These are phyloP conservation scores for Zygoascus biomembranicola DNA, from an alignment of 805 yeast species.

Conservation along the genomic window DNA sequence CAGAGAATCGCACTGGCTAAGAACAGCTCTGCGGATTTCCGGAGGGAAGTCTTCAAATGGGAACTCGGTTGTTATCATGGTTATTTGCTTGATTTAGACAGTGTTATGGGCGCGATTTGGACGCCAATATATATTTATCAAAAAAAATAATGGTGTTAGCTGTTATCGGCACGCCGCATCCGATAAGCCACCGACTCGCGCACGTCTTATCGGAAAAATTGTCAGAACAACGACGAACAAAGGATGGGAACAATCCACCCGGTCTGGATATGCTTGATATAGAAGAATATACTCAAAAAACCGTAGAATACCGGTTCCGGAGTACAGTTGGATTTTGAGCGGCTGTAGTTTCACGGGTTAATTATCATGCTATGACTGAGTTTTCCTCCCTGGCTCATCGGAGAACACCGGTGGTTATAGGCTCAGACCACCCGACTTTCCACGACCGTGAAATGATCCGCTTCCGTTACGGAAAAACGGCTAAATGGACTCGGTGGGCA, in stretches of 20 bases:
- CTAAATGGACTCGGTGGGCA: neutral
- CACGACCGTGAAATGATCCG: neutral
- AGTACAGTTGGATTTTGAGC: too few species aligned
- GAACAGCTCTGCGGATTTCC: constrained; percentile 6
- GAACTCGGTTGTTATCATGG: neutral
- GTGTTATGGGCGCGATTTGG: too few species aligned
- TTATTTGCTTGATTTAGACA: neutral
- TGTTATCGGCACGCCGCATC: neutral
- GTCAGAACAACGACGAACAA: too few species aligned
- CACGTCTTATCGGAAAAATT: neutral
- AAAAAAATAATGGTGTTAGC: neutral
- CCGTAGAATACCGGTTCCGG: too few species aligned
- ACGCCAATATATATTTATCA: too few species aligned
- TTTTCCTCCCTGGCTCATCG: neutral
- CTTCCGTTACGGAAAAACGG: neutral
- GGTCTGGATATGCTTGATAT: too few species aligned
- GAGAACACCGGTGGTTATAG: neutral
- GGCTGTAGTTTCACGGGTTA: too few species aligned
- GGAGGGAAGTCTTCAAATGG: constrained; percentile 6
- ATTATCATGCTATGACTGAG: too few species aligned
- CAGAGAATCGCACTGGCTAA: constrained; percentile 6
- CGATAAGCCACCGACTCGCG: neutral
- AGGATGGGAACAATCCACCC: too few species aligned
- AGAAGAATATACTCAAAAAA: too few species aligned
- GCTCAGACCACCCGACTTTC: neutral